These are phyloP conservation scores for Colletotrichum tamarilloi DNA, from an alignment of 2,329 filamentous ascomycete species.

Conservation along the genomic window DNA sequence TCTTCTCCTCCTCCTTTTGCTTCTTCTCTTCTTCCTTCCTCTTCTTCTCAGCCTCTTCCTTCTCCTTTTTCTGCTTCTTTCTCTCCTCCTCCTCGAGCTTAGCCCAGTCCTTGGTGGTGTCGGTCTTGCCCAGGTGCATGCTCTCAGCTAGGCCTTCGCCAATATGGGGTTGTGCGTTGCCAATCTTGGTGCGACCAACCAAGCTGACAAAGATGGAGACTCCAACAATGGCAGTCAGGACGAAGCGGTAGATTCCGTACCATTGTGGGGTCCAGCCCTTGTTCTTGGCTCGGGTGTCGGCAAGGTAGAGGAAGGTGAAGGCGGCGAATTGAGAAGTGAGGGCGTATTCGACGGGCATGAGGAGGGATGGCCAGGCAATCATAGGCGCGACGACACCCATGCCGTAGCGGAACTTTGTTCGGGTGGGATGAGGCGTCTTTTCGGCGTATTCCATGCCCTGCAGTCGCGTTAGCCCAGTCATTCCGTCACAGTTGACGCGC, in stretches of 20 bases:
- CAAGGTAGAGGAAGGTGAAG: conserved; percentile 88
- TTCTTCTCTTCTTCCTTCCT: conserved; percentile 47
- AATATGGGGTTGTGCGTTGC: conserved; percentile 48
- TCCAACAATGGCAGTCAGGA: conserved; percentile 90
- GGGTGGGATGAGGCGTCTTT: conserved; percentile 68
- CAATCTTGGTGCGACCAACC: conserved; percentile 84
- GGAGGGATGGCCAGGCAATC: conserved; percentile 88
- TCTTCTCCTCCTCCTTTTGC: conserved; percentile 42
- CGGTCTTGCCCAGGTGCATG: conserved; percentile 49
- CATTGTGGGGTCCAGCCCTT: conserved; percentile 84
- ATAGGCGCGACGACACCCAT: conserved; percentile 83
- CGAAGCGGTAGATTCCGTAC: conserved; percentile 92
- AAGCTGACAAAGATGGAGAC: conserved; percentile 83
- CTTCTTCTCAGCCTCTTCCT: conserved; percentile 52
- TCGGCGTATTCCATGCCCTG: conserved; percentile 83
- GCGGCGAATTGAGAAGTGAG: conserved; percentile 87
- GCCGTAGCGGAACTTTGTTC: conserved; percentile 84
- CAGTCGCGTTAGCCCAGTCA: not conserved
- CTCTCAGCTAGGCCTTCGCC: conserved; percentile 50
- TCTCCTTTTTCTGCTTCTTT: conserved; percentile 48
- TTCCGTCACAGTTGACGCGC: not conserved
- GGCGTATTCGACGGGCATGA: conserved; percentile 86
- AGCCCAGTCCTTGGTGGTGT: conserved; percentile 56
- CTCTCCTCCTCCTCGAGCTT: conserved; percentile 57
- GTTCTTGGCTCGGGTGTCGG: conserved; percentile 78